These are phyloP conservation scores for Gnaphalium uliginosum DNA, from an alignment of 129 eudicot genomes.

Conservation along the genomic window DNA sequence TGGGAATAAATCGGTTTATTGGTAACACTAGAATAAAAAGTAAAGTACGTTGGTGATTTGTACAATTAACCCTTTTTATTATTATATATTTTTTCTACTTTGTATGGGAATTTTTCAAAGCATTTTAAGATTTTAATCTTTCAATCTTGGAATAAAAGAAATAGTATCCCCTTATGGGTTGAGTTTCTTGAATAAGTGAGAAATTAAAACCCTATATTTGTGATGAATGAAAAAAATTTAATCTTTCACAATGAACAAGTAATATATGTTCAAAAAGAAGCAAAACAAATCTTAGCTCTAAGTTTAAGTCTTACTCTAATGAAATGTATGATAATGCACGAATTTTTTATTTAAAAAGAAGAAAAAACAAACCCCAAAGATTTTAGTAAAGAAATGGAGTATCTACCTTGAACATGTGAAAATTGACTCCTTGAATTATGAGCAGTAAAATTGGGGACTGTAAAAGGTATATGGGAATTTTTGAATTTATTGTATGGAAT, in stretches of 20 bases:
- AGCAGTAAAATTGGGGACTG: constrained; percentile 24
- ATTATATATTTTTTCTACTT: no score
- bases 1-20: no score
- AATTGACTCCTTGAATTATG: constrained; percentile 28
- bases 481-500: constrained; percentile 31
- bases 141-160: neutral
- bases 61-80: no score
- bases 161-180: neutral
- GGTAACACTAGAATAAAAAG: no score
- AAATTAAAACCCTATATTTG: no score
- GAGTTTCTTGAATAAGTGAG: neutral
- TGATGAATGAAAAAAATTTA: no score
- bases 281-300: neutral
- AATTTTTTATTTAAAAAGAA: neutral
- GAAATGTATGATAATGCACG: neutral
- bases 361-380: neutral
- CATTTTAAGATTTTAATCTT: neutral
- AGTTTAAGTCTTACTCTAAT: neutral
- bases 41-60: no score
- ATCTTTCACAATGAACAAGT: neutral
- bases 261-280: neutral
- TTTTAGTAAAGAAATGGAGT: constrained; percentile 17
- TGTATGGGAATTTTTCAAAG: no score
- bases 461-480: constrained; percentile 23
- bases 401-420: constrained; percentile 32